Evolutionary conservation across 176 grass and related monocot species (phyloP), one percentile per base, ranked within the genome.

Genomic region (Saccharum officinarum): DNA sequence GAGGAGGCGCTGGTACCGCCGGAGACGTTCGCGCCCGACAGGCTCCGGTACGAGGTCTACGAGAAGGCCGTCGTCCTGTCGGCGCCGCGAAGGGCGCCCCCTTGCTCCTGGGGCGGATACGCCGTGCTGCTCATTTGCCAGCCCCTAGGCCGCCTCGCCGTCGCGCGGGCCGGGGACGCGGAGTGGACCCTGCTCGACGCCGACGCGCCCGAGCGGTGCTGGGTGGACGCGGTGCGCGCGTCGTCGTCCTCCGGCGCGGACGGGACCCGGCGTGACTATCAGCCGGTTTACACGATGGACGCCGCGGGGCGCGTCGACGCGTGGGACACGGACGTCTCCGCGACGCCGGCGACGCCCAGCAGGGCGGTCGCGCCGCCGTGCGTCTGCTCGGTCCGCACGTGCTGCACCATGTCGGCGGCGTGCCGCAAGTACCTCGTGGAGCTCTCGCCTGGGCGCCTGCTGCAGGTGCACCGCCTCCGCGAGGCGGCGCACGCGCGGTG

Each of bases 371-470:
- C 87, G 26, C 83, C 83, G 69, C 57, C 83, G 69, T 85, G 88
- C 50, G 17, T 37, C 72, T 84, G 86, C 75, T 52, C 88, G 14
- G 25, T 2, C 3, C 42, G 14, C 49, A 31, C 61, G 67, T 85
- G 83, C 66, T 85, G 83, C 66, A 59, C 63, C 77, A 45, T 82
- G 78, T 82, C 83, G 23, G 73, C 55, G 13, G 26, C 42, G 3
- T 82, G 89, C 87, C 76, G 25, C 25, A 89, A 22, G 37, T 91
- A 91, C 92, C 89, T 94, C n/a, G 89, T 91, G 67, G 89, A 91
- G 78, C 80, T 89, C 39, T 71, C 92, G 38, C 86, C 71, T 26
- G 87, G 89, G 9, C 67, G 45, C 3, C 84, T 94, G 2, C 52
- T 91, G 3, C 86, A 87, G 84, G 83, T 94, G 38, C 80, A 87